Base-by-base conservation (phyloP, 441 rosid genomes). In the Populus hybrid region DNA sequence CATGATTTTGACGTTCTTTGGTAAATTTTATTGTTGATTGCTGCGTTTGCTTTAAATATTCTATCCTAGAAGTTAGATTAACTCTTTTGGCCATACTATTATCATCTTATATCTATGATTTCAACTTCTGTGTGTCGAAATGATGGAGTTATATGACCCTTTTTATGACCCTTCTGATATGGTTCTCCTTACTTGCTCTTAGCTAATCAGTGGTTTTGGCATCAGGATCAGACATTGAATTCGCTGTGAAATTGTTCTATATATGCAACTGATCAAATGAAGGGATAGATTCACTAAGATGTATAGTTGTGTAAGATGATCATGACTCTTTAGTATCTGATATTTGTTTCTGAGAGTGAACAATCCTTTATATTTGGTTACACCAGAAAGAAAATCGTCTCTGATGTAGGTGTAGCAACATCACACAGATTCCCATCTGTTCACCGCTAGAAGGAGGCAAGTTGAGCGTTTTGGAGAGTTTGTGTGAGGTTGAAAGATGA, bases 211-310 rank as follows among this genome's bases (percentile, higher is more conserved):
- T 79, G 77, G 81, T 53, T 73, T 32, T 9, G 23, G 66, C 70
- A 28, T 69, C 74, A 73, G 24, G 76, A 78, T 79, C 74, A 69
- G 24, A 63, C 14, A 9, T 46, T 21, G 46, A 73, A 38, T 72
- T 67, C 21, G 32, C 42, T 26, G 73, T 9, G 69, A 70, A 40
- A 68, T 19, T 32, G 70, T 61, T 74, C 26, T 66, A 67, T 53
- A 72, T 16, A 9, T 12, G 30, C 34, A 67, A 73, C 38, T 28
- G 67, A 57, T 67, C 23, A 40, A 42, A 65, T 36, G 3, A 50
- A 59, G 42, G 36, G 35, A 34, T 24, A 34, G 59, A 73, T n/a
- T 32, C 28, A 67, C 12, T 72, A 21, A 50, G 72, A 16, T 71
- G 34, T 34, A 23, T 34, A 66, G 21, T 46, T 65, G 64, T 71